Conservation (phyloP, 805 yeast genomes). For the Candida sphagnicola region DNA sequence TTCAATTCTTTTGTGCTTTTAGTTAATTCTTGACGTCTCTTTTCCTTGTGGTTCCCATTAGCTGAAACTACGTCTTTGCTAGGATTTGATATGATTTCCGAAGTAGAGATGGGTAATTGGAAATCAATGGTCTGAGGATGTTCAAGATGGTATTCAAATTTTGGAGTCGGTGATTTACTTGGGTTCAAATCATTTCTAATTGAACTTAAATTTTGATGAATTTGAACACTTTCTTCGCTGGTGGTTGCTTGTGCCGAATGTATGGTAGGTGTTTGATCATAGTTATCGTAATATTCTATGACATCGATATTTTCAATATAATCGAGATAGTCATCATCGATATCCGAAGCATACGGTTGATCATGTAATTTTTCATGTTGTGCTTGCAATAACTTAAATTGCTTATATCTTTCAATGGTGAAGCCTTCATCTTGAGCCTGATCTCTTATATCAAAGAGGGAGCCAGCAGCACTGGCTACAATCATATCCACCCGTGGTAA, state of each 20-base stretch:
- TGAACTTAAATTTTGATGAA: background rate
- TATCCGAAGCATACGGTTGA: background rate
- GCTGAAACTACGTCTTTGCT: conserved; percentile 10
- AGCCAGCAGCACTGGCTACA: conserved; percentile 44
- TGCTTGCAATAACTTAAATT: conserved; percentile 1
- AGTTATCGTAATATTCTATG: conserved; percentile 15
- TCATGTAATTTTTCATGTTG: conserved; percentile 6
- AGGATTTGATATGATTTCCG: conserved; percentile 3
- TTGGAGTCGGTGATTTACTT: background rate
- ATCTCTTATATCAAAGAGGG: conserved; percentile 30
- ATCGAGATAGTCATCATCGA: conserved; percentile 19
- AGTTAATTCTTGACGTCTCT: conserved; percentile 18
- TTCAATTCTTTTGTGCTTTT: conserved; percentile 15
- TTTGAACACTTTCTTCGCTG: background rate
- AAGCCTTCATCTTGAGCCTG: conserved; percentile 35
- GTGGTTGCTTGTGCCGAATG: too few species aligned
- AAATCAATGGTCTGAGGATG: background rate
- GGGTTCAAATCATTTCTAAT: background rate
- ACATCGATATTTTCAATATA: conserved; percentile 21
- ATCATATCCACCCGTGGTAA: conserved; percentile 43
- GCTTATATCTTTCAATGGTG: background rate
- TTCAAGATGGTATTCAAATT: too few species aligned
- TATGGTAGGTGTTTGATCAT: conserved; percentile 10
- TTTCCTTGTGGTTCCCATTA: conserved; percentile 16
- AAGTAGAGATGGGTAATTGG: background rate